Base-by-base conservation (phyloP, 495 filamentous ascomycete species). In the Xylaria sp. region DNA sequence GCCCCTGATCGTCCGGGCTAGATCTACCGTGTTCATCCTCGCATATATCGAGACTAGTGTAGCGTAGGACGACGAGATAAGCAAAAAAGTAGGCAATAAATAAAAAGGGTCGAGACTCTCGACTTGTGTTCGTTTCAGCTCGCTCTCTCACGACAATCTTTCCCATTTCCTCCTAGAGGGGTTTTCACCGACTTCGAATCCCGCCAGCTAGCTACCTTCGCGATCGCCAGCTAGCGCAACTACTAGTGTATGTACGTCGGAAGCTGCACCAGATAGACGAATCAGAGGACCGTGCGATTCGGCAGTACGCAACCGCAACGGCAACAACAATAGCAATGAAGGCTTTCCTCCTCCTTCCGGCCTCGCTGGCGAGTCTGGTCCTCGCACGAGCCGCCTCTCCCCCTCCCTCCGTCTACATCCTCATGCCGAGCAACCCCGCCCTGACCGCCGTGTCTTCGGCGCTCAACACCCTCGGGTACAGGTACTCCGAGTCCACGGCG, bases 391-490 rank as follows among this genome's bases (percentile, higher is more conserved):
- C 68, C 24, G 29, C 61, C 44, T 35, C 41, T n/a, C 29, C 55
- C 17, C 67, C 72, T 17, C 65, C 73, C 1, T 64, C 74, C 3
- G 61, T 78, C 53, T 78, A 74, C 66, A 69, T 78, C 43, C 73
- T 78, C 35, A 70, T 52, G 31, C 74, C 75, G 0, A 73, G 69
- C 12, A 61, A 65, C n/a, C 68, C 67, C 21, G 76, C 76, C 4
- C 67, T 72, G 19, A 59, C 55, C 1, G 65, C 68, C 21, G 61
- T 78, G 37, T 58, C 73, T 24, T 72, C 73, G 52, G 76, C 76
- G 5, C 66, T 78, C 19, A 41, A 75, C 40, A 75, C 73, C 7
- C 62, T 78, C 31, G 76, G 76, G 21, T 78, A 77, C 61, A 74
- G 53, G 5, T 68, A 66, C n/a, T 50, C 61, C 8, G 67, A 58